phyloP scores from a whole-genome alignment of 768 basidiomycete genomes.

The Lactarius akahatsu region DNA sequence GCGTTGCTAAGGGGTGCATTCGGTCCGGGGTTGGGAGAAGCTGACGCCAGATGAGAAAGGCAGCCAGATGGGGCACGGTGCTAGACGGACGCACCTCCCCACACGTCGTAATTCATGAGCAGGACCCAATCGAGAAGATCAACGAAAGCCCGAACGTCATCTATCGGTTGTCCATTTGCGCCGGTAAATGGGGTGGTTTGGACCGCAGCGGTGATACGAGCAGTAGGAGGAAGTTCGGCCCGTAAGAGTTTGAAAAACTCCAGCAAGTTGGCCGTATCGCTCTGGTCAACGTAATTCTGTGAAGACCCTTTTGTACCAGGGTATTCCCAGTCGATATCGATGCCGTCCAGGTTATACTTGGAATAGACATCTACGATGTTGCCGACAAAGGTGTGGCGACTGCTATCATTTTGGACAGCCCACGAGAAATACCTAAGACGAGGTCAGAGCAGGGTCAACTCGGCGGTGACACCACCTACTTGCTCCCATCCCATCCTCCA shows the following conservation, averaged over 20 bases:
- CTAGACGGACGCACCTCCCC: conserved; percentile 58
- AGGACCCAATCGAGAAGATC: conserved; percentile 75
- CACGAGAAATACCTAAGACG: conserved; percentile 69
- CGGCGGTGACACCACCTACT: conserved; percentile 43
- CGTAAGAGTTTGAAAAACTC: conserved; percentile 69
- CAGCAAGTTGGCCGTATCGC: conserved; percentile 75
- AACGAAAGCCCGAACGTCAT: conserved; percentile 67
- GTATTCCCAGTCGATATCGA: conserved; percentile 98
- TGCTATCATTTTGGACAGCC: conserved; percentile 54
- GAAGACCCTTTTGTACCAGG: conserved; percentile 63
- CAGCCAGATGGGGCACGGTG: neutral
- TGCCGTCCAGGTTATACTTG: conserved; percentile 70
- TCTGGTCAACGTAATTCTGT: conserved; percentile 55
- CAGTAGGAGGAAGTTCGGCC: conserved; percentile 53
- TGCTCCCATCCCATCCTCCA: conserved; percentile 92
- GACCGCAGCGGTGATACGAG: conserved; percentile 75
- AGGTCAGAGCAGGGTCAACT: conserved; percentile 2
- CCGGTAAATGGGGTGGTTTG: conserved; percentile 72
- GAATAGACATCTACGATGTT: conserved; percentile 62
- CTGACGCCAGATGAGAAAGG: conserved; percentile 40
- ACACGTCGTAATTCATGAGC: conserved; percentile 94
- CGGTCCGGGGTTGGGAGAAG: conserved; percentile 73
- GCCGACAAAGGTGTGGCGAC: conserved; percentile 53
- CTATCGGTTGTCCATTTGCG: conserved; percentile 56
- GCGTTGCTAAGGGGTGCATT: conserved; percentile 83